phyloP scores from a whole-genome alignment of 116 monocot species.

The Iris pallida region DNA sequence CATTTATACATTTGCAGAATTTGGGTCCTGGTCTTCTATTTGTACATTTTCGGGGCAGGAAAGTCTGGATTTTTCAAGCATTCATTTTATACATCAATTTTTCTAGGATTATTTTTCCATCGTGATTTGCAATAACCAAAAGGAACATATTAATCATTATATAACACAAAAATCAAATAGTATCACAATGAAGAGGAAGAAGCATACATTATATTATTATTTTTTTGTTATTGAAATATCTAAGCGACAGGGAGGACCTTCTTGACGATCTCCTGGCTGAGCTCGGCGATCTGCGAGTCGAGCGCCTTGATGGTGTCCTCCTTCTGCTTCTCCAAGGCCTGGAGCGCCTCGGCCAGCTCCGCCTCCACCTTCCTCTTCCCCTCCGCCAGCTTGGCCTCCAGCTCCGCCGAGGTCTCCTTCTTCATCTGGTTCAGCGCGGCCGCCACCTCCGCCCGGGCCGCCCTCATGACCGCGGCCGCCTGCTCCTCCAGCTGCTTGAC shows the following conservation, averaged over 20 bases:
- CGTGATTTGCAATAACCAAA: too few species aligned
- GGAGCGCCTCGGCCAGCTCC: constrained; percentile 76
- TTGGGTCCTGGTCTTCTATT: too few species aligned
- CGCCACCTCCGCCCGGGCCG: constrained; percentile 84
- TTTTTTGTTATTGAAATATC: too few species aligned
- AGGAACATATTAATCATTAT: too few species aligned
- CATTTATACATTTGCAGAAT: too few species aligned
- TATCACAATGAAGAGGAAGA: too few species aligned
- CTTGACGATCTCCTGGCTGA: constrained; percentile 86
- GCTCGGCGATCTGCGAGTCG: constrained; percentile 74
- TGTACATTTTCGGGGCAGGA: too few species aligned
- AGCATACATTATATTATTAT: too few species aligned
- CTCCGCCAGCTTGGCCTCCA: constrained; percentile 72
- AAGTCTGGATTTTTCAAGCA: too few species aligned
- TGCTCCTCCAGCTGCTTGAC: constrained; percentile 91
- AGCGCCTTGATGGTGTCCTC: constrained; percentile 73
- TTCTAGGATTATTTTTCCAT: too few species aligned
- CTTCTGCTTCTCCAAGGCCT: constrained; percentile 67
- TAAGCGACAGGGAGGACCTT: constrained; percentile 65
- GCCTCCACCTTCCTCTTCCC: constrained; percentile 68
- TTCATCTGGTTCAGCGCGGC: constrained; percentile 96
- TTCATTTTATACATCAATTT: too few species aligned
- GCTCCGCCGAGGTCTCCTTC: constrained; percentile 80
- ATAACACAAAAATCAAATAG: too few species aligned
- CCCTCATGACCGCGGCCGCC: constrained; percentile 79